These are phyloP conservation scores for Candida pini DNA, from an alignment of 805 yeast genomes.

Conservation along the genomic window DNA sequence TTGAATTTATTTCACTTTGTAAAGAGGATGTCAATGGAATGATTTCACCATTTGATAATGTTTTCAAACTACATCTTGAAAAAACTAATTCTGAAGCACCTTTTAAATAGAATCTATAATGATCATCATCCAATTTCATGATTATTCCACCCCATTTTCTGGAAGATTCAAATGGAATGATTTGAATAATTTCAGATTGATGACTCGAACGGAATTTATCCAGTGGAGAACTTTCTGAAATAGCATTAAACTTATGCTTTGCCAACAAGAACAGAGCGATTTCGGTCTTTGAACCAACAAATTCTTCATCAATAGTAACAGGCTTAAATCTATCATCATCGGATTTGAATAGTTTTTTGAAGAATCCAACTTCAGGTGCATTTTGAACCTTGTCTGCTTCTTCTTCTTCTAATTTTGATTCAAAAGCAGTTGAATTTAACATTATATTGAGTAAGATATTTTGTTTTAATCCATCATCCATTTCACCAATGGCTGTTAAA, in stretches of 20 bases:
- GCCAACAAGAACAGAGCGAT: slow-evolving; percentile 77
- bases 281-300: slow-evolving; percentile 91
- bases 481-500: slow-evolving; percentile 1
- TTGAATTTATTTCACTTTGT: slow-evolving; percentile 24
- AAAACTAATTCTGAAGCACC: slow-evolving; percentile 94
- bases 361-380: not conserved
- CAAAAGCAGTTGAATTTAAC: slow-evolving; percentile 88
- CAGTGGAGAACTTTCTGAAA: slow-evolving; percentile 35
- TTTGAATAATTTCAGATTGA: slow-evolving; percentile 48
- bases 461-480: slow-evolving; percentile 18
- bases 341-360: too few species aligned
- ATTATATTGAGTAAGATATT: slow-evolving; percentile 51
- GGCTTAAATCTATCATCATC: too few species aligned
- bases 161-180: slow-evolving; percentile 86
- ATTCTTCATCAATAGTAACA: slow-evolving; percentile 46
- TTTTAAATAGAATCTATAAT: slow-evolving; percentile 64
- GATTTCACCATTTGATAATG: slow-evolving; percentile 26
- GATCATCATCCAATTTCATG: slow-evolving; percentile 38
- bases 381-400: slow-evolving; percentile 1
- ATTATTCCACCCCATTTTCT: slow-evolving; percentile 91
- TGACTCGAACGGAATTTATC: slow-evolving; percentile 37
- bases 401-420: slow-evolving; percentile 38
- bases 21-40: slow-evolving; percentile 26
- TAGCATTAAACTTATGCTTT: slow-evolving; percentile 44
- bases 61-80: slow-evolving; percentile 45